Base-by-base conservation (phyloP, 768 basidiomycete species). In the Hericium rajendrae region DNA sequence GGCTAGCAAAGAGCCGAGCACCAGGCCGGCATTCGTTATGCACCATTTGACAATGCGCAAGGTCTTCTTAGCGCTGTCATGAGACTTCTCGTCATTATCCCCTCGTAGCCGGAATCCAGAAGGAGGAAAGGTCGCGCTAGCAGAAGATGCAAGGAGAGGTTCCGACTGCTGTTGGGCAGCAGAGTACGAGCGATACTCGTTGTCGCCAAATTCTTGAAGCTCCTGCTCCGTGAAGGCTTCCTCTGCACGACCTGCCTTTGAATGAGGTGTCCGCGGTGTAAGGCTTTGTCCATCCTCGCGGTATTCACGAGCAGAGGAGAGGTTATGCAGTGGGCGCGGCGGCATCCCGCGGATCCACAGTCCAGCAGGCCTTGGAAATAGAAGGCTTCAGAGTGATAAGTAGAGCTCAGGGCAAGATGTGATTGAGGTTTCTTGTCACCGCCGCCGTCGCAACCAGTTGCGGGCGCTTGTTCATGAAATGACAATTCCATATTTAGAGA, bases 231-330 rank as follows among this genome's bases (percentile, higher is more conserved):
- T 73, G 65, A 76, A 75, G 9, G 73, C 78, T 64, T 81, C 79
- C 64, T 84, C 80, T 51, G 76, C 76, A 65, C 76, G 74, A 51
- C 81, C 83, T 43, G 81, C 74, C 60, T 79, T 79, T 38, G 81
- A 80, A 67, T 80, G 83, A 53, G 84, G 83, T 28, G 84, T 85
- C 56, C 84, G 73, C 2, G 84, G 84, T 16, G 82, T 84, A 38
- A 73, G 62, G 4, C 57, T 48, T 54, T 64, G 66, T 46, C 20
- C 54, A 8, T 53, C 32, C 40, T 26, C 32, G 6, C 43, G n/a
- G 24, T 55, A 55, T 18, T 54, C 60, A 13, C 57, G 58, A 18
- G 57, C 37, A 18, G 6, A 37, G 9, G 60, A 38, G 28, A 54
- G 28, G 28, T 58, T 54, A 38, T 56, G 15, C 40, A 62, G 55